Percentiles rank a stretch among this genome's conserved stretches.
Conservation (phyloP, 2,329 filamentous ascomycete genomes). For the Teratosphaeria pseudoeucalypti region DNA sequence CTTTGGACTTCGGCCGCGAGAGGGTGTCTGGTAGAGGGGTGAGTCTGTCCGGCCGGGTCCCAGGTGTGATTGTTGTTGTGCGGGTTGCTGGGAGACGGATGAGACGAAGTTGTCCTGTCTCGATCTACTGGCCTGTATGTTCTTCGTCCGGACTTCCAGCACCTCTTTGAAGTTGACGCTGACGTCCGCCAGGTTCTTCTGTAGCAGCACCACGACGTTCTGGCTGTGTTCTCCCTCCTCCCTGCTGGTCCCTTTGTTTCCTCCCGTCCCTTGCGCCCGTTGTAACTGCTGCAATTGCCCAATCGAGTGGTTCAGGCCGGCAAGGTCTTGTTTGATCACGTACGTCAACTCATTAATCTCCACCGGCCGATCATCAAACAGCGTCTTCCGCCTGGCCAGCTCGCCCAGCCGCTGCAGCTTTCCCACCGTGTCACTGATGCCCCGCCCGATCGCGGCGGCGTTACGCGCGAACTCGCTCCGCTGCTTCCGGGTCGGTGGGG, state of each 20-base stretch:
- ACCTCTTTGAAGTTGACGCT: slow-evolving; percentile 96
- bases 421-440: slow-evolving; percentile 84
- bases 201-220: slow-evolving; percentile 85
- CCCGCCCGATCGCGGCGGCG: slow-evolving; percentile 83
- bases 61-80: slow-evolving; percentile 1
- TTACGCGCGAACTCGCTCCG: slow-evolving; percentile 87
- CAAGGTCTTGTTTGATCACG: slow-evolving; percentile 95
- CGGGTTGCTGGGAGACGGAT: slow-evolving; percentile 55
- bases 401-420: slow-evolving; percentile 91
- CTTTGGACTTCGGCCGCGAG: slow-evolving; percentile 45
- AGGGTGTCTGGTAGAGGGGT: slow-evolving; percentile 71
- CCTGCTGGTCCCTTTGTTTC: slow-evolving; percentile 9
- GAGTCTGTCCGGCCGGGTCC: slow-evolving; percentile 40
- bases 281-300: slow-evolving; percentile 69
- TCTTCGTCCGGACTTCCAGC: slow-evolving; percentile 89
- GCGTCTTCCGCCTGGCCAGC: slow-evolving; percentile 87
- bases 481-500: slow-evolving; percentile 28
- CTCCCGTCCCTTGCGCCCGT: slow-evolving; percentile 39
- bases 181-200: slow-evolving; percentile 86
- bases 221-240: slow-evolving; percentile 69
- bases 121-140: slow-evolving; percentile 86
- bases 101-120: slow-evolving; percentile 96
- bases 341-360: slow-evolving; percentile 97
- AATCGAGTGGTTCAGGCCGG: slow-evolving; percentile 76
- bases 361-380: slow-evolving; percentile 92